Percentiles rank a stretch among this genome's conserved stretches.
These are phyloP conservation scores for Fusarium sp. DNA, from an alignment of 2,329 filamentous ascomycete genomes.

Conservation along the genomic window DNA sequence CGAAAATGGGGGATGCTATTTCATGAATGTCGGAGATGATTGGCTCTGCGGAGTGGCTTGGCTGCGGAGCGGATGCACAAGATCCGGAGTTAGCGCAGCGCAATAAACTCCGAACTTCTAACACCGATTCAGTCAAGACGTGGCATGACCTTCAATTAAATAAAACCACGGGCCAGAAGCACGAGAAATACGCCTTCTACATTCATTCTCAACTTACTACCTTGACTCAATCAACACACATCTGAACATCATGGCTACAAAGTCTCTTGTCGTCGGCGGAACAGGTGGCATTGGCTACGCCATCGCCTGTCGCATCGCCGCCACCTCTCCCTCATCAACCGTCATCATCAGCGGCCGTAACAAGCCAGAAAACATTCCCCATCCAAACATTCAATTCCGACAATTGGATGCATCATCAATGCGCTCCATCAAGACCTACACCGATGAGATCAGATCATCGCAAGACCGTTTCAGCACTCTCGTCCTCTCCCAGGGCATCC, in stretches of 20 bases:
- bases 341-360: constrained; percentile 50
- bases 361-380: constrained; percentile 44
- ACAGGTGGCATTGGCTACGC: constrained; percentile 52
- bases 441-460: constrained; percentile 40
- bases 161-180: neutral
- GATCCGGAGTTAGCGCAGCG: neutral
- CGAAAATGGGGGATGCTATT: neutral
- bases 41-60: constrained; percentile 2
- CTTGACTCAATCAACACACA: no score
- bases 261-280: constrained; percentile 51
- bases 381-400: constrained; percentile 49
- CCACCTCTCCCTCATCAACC: constrained; percentile 36
- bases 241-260: constrained; percentile 25
- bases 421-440: constrained; percentile 49
- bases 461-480: constrained; percentile 50
- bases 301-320: constrained; percentile 50
- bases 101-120: constrained; percentile 1
- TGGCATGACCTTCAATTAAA: neutral
- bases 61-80: neutral
- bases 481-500: constrained; percentile 53
- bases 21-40: neutral
- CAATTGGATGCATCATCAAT: constrained; percentile 50
- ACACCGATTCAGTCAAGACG: neutral
- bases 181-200: neutral
- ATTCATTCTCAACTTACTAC: neutral